Evolutionary conservation across 176 grass and related monocot genomes (phyloP).

Genomic region (Oryza rufipogon): DNA sequence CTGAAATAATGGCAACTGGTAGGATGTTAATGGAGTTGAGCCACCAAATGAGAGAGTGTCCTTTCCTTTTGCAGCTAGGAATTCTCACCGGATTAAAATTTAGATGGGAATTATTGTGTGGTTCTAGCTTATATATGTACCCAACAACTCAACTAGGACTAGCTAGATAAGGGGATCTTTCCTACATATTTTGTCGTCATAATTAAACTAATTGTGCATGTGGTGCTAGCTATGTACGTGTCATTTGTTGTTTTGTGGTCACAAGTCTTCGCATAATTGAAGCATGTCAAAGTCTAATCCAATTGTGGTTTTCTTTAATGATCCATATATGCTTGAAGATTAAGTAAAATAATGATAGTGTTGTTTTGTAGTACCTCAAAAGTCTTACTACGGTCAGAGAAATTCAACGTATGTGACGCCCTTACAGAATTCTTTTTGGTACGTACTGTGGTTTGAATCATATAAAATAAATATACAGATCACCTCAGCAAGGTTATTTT

Average conservation of each 20-base stretch:
- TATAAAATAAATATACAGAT: not conserved
- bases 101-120: not conserved
- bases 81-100: constrained; percentile 1
- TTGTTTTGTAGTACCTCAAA: not conserved
- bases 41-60: not conserved
- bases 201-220: not conserved
- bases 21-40: not conserved
- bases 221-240: not conserved
- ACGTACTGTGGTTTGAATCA: not conserved
- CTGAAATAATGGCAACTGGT: not conserved
- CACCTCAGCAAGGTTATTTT: not conserved
- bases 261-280: not conserved
- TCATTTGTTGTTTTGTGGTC: constrained; percentile 11
- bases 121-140: not conserved
- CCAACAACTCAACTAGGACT: constrained; percentile 8
- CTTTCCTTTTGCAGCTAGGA: not conserved
- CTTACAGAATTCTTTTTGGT: not conserved
- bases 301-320: not conserved
- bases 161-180: not conserved
- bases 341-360: not conserved
- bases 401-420: not conserved
- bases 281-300: not conserved
- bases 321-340: not conserved
- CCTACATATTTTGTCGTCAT: not conserved
- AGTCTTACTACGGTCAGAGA: not conserved